Evolutionary conservation across 768 basidiomycete species (phyloP), one percentile per base, ranked within the genome.

Genomic region (Pisolithus marmoratus): DNA sequence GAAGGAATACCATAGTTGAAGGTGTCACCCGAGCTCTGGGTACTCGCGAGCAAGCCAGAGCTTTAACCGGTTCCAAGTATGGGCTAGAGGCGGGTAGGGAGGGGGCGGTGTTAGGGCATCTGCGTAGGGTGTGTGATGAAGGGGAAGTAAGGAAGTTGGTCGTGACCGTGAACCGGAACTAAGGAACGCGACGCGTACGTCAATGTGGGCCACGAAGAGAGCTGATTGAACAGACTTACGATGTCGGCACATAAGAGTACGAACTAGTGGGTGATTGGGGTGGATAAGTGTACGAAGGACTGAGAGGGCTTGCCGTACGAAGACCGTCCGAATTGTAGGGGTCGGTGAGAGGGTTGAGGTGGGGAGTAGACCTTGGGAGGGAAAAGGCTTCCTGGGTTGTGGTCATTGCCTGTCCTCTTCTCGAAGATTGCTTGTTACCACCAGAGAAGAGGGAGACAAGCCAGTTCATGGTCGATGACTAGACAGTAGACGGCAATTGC

Each of bases 11-110:
- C 91, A 61, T 88, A 90, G 68, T 95, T 95, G 58, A 98, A 86
- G 8, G 94, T 96, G 68, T 98, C 94, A 26, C 88, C n/a, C 89
- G 19, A 98, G 80, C 63, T 98, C 94, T 42, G 94, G 92, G 70
- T 95, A 95, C 70, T 94, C 85, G 54, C 84, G 79, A 54, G 70
- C 74, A 19, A 96, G 83, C 82, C 92, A 92, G n/a, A 71, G 63
- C 54, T 84, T 85, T 46, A 98, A 77, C 22, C 94, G 84, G 57
- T 78, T 75, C 90, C 94, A 96, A 1, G 93, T 92, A 45, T 78
- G 78, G 17, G 79, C 68, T n/a, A 96, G 73, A 24, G 91, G 84
- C 3, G 94, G 93, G 66, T 90, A 93, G 38, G 71, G 59, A 6
- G 70, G 64, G 3, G 62, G 55, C 12, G 73, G 67, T 19, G 76